Evolutionary conservation across 2,329 filamentous ascomycete genomes (phyloP), one percentile per base, ranked within the genome.

Genomic region (Aspergillus fumigatus): DNA sequence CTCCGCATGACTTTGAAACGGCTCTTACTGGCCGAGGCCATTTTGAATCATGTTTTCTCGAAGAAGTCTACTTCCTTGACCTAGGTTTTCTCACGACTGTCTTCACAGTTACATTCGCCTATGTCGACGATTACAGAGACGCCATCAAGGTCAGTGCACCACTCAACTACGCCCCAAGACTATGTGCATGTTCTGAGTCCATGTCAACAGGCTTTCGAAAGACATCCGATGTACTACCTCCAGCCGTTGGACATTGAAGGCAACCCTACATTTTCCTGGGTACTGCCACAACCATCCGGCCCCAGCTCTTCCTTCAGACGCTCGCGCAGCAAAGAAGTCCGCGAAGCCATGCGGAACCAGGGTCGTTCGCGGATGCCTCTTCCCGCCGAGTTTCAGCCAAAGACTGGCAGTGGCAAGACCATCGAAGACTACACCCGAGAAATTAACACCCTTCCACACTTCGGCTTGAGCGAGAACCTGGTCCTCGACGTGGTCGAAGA

Each of bases 81-180:
- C 21, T 23, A 10, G 47, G 59, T 3, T 29, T 21, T 4, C 52
- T 52, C 48, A 58, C 56, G 17, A 45, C 27, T 9, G 54, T 66
- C 10, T 55, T 56, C 41, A 65, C 53, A 32, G 64, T 65, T 21
- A 65, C 60, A 3, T 67, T 67, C 52, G 61, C 64, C 52, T 67
- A 59, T 45, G 60, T 67, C 8, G 65, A 62, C 27, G 65, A 67
- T 27, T 67, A 54, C 41, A 54, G 54, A 32, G 65, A 67, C 52
- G 63, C 64, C 0, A 60, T 67, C 50, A 66, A 60, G 56, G 70
- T 66, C 59, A 40, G 54, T 56, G 14, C 21, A 23, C 21, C 43
- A 23, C 3, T 25, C 19, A 14, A 11, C 21, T 25, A 11, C 5
- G 3, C 43, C 10, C 25, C 43, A 26, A 17, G 32, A 6, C 32